These are phyloP conservation scores for Kwoniella heveanensis DNA, from an alignment of 768 basidiomycete species.

Conservation along the genomic window DNA sequence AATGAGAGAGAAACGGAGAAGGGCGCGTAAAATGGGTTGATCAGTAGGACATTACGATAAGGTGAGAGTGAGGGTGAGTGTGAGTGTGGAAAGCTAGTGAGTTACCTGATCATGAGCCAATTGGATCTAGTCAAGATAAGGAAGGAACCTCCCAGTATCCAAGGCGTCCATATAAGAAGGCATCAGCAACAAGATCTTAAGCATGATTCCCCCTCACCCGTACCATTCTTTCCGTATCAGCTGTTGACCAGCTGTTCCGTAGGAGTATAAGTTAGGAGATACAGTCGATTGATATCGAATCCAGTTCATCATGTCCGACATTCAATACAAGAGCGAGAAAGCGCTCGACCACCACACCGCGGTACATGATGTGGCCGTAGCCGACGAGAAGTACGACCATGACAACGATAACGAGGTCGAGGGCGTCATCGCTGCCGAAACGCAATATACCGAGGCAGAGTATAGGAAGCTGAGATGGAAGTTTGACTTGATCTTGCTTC, in stretches of 20 bases:
- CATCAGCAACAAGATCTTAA: too few relatives aligned
- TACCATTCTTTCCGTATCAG: too few relatives aligned
- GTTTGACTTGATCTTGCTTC: constrained; percentile 24
- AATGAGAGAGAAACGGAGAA: not conserved
- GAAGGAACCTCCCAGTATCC: too few relatives aligned
- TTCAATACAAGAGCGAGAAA: not conserved
- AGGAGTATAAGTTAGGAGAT: too few relatives aligned
- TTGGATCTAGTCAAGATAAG: too few relatives aligned
- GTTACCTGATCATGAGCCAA: too few relatives aligned
- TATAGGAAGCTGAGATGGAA: constrained; percentile 22
- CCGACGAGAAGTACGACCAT: not conserved
- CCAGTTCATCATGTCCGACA: not conserved
- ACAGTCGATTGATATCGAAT: too few relatives aligned
- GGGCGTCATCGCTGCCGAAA: constrained; percentile 13
- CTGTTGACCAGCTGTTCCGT: too few relatives aligned
- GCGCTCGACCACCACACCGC: not conserved
- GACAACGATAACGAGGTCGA: constrained; percentile 1
- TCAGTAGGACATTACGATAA: too few relatives aligned
- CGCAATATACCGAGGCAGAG: constrained; percentile 15
- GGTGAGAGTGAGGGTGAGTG: not conserved
- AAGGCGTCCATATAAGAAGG: too few relatives aligned
- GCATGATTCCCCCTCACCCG: too few relatives aligned
- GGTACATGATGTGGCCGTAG: not conserved
- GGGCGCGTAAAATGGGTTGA: too few relatives aligned
- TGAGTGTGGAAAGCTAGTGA: not conserved